Evolutionary conservation across 257 asterid species (phyloP).

Genomic region (Salvia hispanica): DNA sequence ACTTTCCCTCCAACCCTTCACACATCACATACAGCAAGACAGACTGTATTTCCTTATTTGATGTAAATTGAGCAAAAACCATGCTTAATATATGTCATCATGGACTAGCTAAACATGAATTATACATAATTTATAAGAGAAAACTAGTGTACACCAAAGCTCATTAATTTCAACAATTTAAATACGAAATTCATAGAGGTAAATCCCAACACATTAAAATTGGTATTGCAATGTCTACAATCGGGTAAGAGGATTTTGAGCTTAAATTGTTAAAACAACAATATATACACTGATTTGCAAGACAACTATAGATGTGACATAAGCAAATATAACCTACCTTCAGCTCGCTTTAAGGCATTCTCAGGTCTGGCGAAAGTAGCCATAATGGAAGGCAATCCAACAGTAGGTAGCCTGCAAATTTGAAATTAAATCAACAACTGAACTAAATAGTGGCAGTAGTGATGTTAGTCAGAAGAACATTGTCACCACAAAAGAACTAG

Average conservation of each 20-base stretch:
- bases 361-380: slow-evolving; percentile 57
- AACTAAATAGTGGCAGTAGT: neutral
- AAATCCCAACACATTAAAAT: neutral
- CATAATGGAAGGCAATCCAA: slow-evolving; percentile 30
- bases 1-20: neutral
- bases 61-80: too few species aligned
- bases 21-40: neutral
- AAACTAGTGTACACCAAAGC: neutral
- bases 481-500: neutral
- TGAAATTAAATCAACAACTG: neutral
- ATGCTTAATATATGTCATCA: too few species aligned
- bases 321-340: slow-evolving; percentile 35
- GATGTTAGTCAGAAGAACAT: neutral
- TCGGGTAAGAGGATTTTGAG: neutral
- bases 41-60: too few species aligned
- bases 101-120: neutral
- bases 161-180: neutral
- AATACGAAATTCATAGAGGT: neutral
- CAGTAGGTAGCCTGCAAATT: slow-evolving; percentile 17
- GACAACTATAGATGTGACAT: neutral
- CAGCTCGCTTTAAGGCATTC: slow-evolving; percentile 63
- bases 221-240: neutral
- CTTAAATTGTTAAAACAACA: neutral
- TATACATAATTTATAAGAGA: neutral
- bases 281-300: neutral